Conservation (phyloP, 2,329 filamentous ascomycete genomes). For the Phialocephala sp. region DNA sequence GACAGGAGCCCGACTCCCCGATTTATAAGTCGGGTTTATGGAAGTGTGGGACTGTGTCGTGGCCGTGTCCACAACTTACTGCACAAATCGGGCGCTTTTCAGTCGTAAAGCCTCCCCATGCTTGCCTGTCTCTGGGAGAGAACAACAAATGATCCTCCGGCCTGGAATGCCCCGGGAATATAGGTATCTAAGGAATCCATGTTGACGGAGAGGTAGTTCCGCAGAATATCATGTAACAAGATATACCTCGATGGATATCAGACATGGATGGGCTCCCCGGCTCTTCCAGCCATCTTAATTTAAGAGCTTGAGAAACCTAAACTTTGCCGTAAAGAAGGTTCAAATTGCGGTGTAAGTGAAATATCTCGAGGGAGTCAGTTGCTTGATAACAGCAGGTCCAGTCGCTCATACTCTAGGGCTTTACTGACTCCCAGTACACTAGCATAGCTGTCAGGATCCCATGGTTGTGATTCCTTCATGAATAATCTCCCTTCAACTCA, state of each 20-base stretch:
- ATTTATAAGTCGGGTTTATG: neutral
- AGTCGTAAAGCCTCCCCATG: neutral
- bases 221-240: neutral
- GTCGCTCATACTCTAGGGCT: neutral
- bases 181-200: neutral
- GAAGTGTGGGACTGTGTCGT: neutral
- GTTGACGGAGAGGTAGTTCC: neutral
- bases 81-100: neutral
- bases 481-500: too few relatives aligned
- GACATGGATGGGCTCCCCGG: conserved; percentile 3
- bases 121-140: neutral
- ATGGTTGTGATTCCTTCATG: too few relatives aligned
- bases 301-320: neutral
- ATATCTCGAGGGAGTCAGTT: neutral
- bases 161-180: neutral
- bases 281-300: neutral
- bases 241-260: neutral
- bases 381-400: neutral
- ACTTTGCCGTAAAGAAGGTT: neutral
- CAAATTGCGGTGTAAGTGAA: neutral
- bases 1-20: neutral
- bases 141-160: neutral
- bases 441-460: too few relatives aligned
- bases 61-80: neutral
- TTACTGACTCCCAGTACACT: too few relatives aligned